Evolutionary conservation across 2,329 filamentous ascomycete species (phyloP).

Genomic region (Blumeriella jaapii): DNA sequence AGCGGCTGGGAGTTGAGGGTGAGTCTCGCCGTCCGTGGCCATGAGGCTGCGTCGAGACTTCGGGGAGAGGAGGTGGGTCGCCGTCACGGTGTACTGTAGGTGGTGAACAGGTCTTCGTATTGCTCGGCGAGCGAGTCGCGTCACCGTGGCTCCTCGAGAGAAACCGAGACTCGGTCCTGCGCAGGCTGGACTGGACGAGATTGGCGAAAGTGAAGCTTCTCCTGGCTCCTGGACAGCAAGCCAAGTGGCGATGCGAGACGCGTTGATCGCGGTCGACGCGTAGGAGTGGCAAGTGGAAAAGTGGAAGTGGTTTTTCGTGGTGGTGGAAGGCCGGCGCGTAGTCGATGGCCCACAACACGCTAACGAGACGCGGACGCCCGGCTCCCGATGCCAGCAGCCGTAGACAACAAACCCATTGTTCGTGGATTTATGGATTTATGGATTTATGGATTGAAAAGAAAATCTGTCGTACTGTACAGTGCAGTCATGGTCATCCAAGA

Average conservation of each 20-base stretch:
- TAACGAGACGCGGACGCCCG: no score
- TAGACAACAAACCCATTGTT: conserved; percentile 5
- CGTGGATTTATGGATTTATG: no score
- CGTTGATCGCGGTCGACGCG: conserved; percentile 8
- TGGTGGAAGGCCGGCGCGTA: no score
- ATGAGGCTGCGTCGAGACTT: conserved; percentile 18
- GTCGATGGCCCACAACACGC: no score
- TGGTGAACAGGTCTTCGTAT: no score
- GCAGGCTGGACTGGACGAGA: conserved; percentile 4
- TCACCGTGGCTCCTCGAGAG: conserved; percentile 5
- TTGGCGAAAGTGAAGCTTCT: conserved; percentile 3
- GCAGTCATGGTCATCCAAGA: no score
- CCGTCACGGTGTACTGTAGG: no score
- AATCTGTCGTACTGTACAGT: no score
- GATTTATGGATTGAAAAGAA: no score
- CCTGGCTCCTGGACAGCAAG: no score
- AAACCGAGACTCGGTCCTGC: neutral
- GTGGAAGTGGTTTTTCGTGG: conserved; percentile 16
- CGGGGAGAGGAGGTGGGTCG: conserved; percentile 5
- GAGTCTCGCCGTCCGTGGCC: conserved; percentile 19
- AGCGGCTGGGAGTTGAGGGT: conserved; percentile 22
- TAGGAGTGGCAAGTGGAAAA: conserved; percentile 17
- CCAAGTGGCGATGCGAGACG: conserved; percentile 17
- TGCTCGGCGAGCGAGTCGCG: no score
- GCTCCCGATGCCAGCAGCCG: conserved; percentile 6